Conservation (phyloP, 352 stramenopile genomes). For the Pythium biforme region DNA sequence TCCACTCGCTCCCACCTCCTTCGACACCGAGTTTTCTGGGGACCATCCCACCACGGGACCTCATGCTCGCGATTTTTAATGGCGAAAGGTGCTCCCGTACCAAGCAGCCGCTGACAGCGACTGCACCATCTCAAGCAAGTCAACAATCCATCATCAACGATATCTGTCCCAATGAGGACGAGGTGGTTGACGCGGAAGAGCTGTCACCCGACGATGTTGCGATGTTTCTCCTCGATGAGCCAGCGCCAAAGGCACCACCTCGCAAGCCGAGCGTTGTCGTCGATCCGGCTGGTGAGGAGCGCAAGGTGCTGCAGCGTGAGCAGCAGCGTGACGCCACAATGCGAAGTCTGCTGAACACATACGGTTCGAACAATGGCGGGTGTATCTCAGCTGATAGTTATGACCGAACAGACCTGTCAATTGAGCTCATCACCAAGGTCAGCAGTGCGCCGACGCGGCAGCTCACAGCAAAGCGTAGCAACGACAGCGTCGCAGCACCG, state of each 20-base stretch:
- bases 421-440: constrained; percentile 20
- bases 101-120: constrained; percentile 10
- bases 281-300: constrained; percentile 22
- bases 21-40: constrained; percentile 46
- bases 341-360: constrained; percentile 22
- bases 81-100: constrained; percentile 44
- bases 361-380: not conserved
- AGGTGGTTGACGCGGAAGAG: not conserved
- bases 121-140: constrained; percentile 7
- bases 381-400: constrained; percentile 4
- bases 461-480: not conserved
- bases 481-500: constrained; percentile 1
- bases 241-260: not conserved
- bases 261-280: constrained; percentile 17
- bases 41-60: constrained; percentile 30
- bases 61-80: constrained; percentile 50
- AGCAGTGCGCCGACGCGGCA: constrained; percentile 15
- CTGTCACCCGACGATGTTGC: not conserved
- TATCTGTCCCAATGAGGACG: not conserved
- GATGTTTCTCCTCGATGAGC: not conserved
- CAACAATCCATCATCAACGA: not conserved
- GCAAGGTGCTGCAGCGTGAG: constrained; percentile 11
- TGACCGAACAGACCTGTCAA: constrained; percentile 18
- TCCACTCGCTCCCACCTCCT: constrained; percentile 31
- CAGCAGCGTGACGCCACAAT: constrained; percentile 29